Evolutionary conservation across 306 rosid species (phyloP).

Genomic region (Quercus alba): DNA sequence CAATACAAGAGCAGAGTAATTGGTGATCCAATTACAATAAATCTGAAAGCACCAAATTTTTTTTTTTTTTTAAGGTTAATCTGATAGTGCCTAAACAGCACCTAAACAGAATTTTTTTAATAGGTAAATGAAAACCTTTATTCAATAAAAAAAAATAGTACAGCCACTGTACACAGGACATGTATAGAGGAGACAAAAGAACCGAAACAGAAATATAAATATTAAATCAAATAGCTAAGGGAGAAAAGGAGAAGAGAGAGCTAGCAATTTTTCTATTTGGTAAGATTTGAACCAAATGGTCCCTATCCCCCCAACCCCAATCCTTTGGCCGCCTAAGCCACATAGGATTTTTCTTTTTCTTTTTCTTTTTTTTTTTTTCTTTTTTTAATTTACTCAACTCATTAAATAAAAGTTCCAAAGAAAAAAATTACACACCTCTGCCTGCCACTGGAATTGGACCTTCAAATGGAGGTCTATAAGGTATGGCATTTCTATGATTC

Average conservation of each 20-base stretch:
- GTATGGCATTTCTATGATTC: constrained; percentile 59
- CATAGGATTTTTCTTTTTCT: background rate
- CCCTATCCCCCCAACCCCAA: background rate
- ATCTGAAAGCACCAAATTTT: background rate
- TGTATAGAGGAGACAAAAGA: background rate
- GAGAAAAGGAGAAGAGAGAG: background rate
- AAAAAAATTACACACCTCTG: constrained; percentile 47
- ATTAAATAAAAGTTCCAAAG: background rate
- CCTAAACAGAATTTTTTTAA: too few relatives aligned
- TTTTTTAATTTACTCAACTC: background rate
- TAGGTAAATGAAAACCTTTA: too few relatives aligned
- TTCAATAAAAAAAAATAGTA: too few relatives aligned
- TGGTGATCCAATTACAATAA: background rate
- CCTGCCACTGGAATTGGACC: constrained; percentile 67
- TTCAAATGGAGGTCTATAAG: constrained; percentile 76
- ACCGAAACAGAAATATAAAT: background rate
- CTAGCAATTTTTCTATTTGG: background rate
- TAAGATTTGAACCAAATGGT: background rate
- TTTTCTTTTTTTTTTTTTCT: background rate
- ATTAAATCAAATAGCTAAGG: background rate
- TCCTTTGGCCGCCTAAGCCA: background rate
- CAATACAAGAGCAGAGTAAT: background rate
- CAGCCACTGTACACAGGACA: too few relatives aligned
- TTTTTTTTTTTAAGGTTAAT: too few relatives aligned
- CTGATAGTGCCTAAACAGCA: too few relatives aligned